Percentiles rank a stretch among this genome's conserved stretches.
Evolutionary conservation across 768 basidiomycete genomes (phyloP).

Genomic region (Russula ochroleuca): DNA sequence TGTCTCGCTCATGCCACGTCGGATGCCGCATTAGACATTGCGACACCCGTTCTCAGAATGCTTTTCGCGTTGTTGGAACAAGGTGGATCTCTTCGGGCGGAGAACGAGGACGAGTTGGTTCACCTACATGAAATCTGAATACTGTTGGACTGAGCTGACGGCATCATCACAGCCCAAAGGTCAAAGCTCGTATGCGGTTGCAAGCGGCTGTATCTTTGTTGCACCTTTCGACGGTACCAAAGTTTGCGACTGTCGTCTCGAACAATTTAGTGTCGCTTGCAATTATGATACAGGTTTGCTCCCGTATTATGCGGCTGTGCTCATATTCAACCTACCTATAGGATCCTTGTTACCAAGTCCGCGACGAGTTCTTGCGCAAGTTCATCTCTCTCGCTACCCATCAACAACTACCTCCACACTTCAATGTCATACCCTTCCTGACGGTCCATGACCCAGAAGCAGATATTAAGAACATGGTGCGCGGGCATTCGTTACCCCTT

Average conservation of each 20-base stretch:
- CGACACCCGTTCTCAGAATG: slow-evolving; percentile 73
- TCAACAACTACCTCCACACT: slow-evolving; percentile 63
- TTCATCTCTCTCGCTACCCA: slow-evolving; percentile 57
- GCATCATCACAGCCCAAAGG: slow-evolving; percentile 44
- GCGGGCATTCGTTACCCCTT: slow-evolving; percentile 25
- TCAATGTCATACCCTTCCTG: slow-evolving; percentile 83
- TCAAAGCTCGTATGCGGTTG: slow-evolving; percentile 74
- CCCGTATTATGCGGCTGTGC: not conserved
- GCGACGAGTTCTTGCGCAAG: slow-evolving; percentile 72
- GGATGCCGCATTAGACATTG: slow-evolving; percentile 59
- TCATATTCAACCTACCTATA: slow-evolving; percentile 33
- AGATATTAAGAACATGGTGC: slow-evolving; percentile 67
- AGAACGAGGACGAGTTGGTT: slow-evolving; percentile 48
- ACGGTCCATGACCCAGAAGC: slow-evolving; percentile 87
- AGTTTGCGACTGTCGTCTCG: slow-evolving; percentile 54
- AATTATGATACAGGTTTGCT: slow-evolving; percentile 67
- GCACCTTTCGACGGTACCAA: slow-evolving; percentile 61
- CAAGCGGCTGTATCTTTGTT: slow-evolving; percentile 78
- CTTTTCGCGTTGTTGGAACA: slow-evolving; percentile 65
- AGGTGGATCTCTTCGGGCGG: slow-evolving; percentile 61
- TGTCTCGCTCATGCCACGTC: slow-evolving; percentile 61
- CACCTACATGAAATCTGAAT: not conserved
- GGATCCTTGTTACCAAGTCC: slow-evolving; percentile 88
- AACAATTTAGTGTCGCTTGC: slow-evolving; percentile 65
- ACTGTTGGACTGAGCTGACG: slow-evolving; percentile 22